Conservation (phyloP, 2,329 filamentous ascomycete species). For the Thermomyces lanuginosus region DNA sequence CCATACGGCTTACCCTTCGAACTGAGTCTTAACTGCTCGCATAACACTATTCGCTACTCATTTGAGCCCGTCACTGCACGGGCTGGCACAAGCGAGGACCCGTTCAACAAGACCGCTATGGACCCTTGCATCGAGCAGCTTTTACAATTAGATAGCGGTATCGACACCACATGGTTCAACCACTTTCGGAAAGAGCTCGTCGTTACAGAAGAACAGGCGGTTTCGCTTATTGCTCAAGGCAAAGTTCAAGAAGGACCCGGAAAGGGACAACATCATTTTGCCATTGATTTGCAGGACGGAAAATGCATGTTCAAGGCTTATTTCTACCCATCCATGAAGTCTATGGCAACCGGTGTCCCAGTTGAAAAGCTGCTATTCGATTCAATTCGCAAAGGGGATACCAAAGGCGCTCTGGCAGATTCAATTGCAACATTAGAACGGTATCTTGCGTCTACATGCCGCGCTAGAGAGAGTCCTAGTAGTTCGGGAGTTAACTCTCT, state of each 20-base stretch:
- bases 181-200: conserved; percentile 6
- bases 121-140: conserved; percentile 4
- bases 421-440: conserved; percentile 1
- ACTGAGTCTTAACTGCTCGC: conserved; percentile 8
- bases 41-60: conserved; percentile 6
- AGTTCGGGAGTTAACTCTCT: conserved; percentile 2
- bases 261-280: conserved; percentile 5
- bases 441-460: conserved; percentile 1
- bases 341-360: conserved; percentile 6
- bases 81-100: conserved; percentile 6
- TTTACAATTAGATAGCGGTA: not conserved
- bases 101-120: conserved; percentile 7
- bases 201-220: conserved; percentile 4
- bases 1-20: conserved; percentile 8
- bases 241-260: too few species aligned
- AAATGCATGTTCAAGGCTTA: conserved; percentile 7
- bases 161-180: conserved; percentile 5
- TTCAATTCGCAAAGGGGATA: conserved; percentile 3
- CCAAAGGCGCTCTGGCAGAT: not conserved
- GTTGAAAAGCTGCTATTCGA: conserved; percentile 7
- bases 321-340: conserved; percentile 8
- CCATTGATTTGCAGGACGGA: conserved; percentile 6
- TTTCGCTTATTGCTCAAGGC: not conserved
- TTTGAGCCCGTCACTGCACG: conserved; percentile 7
- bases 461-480: not conserved